Conservation (phyloP, 352 stramenopile species). For the Phytopythium sindhum region DNA sequence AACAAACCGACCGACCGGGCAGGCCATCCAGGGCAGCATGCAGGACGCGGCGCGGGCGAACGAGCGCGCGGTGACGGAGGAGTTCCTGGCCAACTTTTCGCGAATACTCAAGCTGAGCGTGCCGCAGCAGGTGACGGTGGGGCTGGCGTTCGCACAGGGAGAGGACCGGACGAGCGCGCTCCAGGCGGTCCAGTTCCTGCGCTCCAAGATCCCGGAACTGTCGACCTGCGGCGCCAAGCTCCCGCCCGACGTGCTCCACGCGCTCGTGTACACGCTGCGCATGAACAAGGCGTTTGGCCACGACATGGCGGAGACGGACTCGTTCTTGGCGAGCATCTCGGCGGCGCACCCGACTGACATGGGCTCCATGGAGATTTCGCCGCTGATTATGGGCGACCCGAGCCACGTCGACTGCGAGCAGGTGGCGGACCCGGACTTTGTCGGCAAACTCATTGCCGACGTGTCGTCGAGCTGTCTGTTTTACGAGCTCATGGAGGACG, state of each 20-base stretch:
- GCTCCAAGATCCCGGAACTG: constrained; percentile 82
- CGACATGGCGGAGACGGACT: constrained; percentile 78
- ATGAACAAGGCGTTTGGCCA: constrained; percentile 76
- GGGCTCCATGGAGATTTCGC: constrained; percentile 79
- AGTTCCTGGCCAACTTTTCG: constrained; percentile 78
- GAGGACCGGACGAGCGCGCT: constrained; percentile 52
- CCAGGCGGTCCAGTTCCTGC: constrained; percentile 75
- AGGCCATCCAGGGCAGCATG: constrained; percentile 70
- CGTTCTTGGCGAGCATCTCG: constrained; percentile 83
- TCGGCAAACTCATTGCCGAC: constrained; percentile 79
- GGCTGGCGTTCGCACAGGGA: constrained; percentile 74
- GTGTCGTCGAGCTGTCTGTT: constrained; percentile 81
- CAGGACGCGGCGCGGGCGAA: constrained; percentile 29
- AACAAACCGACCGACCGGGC: neutral
- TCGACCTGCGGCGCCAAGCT: constrained; percentile 78
- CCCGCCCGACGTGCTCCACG: constrained; percentile 79
- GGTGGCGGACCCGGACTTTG: constrained; percentile 48
- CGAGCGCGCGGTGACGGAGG: constrained; percentile 58
- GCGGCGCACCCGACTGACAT: constrained; percentile 85
- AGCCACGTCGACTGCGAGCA: constrained; percentile 81
- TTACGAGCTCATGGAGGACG: constrained; percentile 90
- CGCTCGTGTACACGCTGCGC: constrained; percentile 77
- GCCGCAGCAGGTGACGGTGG: constrained; percentile 83
- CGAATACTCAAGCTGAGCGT: constrained; percentile 82
- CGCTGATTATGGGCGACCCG: constrained; percentile 83